These are phyloP conservation scores for Sugiyamaella castrensis DNA, from an alignment of 1,139 yeast species.

Conservation along the genomic window DNA sequence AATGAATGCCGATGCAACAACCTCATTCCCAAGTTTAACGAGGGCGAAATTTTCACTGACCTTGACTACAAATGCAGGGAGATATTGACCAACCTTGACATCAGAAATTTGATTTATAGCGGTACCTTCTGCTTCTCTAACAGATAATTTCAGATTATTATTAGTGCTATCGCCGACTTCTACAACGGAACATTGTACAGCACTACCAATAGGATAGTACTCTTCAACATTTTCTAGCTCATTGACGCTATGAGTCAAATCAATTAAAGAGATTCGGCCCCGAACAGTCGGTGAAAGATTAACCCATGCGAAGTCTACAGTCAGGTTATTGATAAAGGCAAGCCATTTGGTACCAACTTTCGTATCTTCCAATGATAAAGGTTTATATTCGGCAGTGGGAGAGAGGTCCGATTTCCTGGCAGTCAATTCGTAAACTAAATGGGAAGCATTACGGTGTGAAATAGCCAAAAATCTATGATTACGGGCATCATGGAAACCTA, in stretches of 20 bases:
- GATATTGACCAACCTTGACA: slow-evolving; percentile 53
- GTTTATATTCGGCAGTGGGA: slow-evolving; percentile 25
- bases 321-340: slow-evolving; percentile 54
- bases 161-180: slow-evolving; percentile 51
- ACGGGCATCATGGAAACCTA: slow-evolving; percentile 74
- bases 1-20: slow-evolving; percentile 59
- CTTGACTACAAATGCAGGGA: slow-evolving; percentile 67
- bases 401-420: slow-evolving; percentile 46
- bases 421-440: slow-evolving; percentile 63
- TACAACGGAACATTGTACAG: slow-evolving; percentile 57
- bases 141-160: slow-evolving; percentile 49
- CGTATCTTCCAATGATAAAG: slow-evolving; percentile 43
- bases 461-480: slow-evolving; percentile 68
- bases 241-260: slow-evolving; percentile 56
- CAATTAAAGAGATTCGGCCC: slow-evolving; percentile 67
- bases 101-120: slow-evolving; percentile 46
- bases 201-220: slow-evolving; percentile 67
- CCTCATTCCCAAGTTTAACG: slow-evolving; percentile 60
- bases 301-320: slow-evolving; percentile 60
- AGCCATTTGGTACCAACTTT: slow-evolving; percentile 45
- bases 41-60: slow-evolving; percentile 61
- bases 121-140: slow-evolving; percentile 38
- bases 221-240: slow-evolving; percentile 50
- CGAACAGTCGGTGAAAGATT: slow-evolving; percentile 64
- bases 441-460: slow-evolving; percentile 57